Percentiles rank a stretch among this genome's conserved stretches.
These are phyloP conservation scores for Pythium dissimile DNA, from an alignment of 352 stramenopile genomes.

Conservation along the genomic window DNA sequence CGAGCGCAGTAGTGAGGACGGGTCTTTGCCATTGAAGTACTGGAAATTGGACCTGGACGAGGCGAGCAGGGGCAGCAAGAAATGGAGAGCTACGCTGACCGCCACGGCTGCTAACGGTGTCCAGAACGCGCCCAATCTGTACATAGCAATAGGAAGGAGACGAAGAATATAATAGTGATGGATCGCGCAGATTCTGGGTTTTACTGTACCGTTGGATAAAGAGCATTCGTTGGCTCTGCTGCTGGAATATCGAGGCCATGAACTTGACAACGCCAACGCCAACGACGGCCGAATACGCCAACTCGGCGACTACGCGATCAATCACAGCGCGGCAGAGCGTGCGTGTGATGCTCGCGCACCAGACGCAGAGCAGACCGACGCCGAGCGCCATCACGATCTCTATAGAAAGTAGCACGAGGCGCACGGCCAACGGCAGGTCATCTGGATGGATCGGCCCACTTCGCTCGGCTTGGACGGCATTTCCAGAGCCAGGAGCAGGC, in stretches of 20 bases:
- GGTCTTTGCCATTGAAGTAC: too few species aligned
- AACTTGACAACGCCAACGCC: not conserved
- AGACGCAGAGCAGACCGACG: slow-evolving; percentile 14
- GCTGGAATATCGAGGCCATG: slow-evolving; percentile 15
- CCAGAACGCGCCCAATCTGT: slow-evolving; percentile 8
- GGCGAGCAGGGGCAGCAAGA: too few species aligned
- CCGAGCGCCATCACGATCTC: slow-evolving; percentile 18
- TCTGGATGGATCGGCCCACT: not conserved
- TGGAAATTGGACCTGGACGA: too few species aligned
- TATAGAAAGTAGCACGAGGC: slow-evolving; percentile 10
- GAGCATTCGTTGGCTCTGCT: not conserved
- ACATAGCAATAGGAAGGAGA: not conserved
- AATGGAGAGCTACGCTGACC: not conserved
- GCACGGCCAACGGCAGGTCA: not conserved
- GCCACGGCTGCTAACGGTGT: slow-evolving; percentile 1
- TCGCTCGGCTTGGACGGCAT: not conserved
- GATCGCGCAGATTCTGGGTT: too few species aligned
- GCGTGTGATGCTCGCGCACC: slow-evolving; percentile 12
- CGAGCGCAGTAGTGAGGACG: slow-evolving; percentile 15
- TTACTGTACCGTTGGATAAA: slow-evolving; percentile 11
- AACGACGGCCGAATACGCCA: slow-evolving; percentile 6
- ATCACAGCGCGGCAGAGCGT: not conserved
- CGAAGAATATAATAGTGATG: not conserved
- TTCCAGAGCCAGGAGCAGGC: not conserved
- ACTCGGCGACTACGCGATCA: not conserved